These are phyloP conservation scores for Boechera stricta DNA, from an alignment of 345 rosid species.

Conservation along the genomic window DNA sequence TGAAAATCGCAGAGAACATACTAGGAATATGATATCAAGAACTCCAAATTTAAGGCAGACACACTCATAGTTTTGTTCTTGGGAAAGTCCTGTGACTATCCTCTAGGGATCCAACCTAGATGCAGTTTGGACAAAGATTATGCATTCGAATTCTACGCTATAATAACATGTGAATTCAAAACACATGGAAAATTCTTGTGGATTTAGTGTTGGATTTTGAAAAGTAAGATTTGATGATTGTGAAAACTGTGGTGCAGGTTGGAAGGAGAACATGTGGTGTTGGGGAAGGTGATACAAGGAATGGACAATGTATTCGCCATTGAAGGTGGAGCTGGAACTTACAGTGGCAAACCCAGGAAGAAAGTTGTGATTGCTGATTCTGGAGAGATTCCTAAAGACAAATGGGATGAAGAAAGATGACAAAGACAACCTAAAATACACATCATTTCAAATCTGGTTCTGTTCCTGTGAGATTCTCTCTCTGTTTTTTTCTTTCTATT, in stretches of 20 bases:
- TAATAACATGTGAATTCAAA: neutral
- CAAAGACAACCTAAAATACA: slow-evolving; percentile 5
- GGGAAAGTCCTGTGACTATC: neutral
- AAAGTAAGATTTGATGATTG: slow-evolving; percentile 2
- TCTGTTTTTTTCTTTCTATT: neutral
- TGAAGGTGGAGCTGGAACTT: slow-evolving; percentile 99
- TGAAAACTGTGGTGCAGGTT: slow-evolving; percentile 55
- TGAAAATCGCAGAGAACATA: neutral
- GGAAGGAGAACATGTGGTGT: slow-evolving; percentile 96
- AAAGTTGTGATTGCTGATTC: slow-evolving; percentile 80
- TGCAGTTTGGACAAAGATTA: neutral
- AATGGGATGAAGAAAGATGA: slow-evolving; percentile 89
- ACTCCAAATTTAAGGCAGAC: neutral
- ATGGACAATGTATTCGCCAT: slow-evolving; percentile 88
- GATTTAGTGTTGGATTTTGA: neutral
- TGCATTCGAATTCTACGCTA: neutral
- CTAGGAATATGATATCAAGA: slow-evolving; percentile 8
- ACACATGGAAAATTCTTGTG: neutral
- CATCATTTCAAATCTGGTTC: slow-evolving; percentile 30
- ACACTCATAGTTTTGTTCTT: slow-evolving; percentile 4
- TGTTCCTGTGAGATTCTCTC: slow-evolving; percentile 25
- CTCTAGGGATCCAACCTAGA: neutral
- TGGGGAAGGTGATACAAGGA: slow-evolving; percentile 93
- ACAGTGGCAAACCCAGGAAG: slow-evolving; percentile 92
- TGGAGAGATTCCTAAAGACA: slow-evolving; percentile 83